Conservation (phyloP, 345 rosid species). For the Conringia planisiliqua region DNA sequence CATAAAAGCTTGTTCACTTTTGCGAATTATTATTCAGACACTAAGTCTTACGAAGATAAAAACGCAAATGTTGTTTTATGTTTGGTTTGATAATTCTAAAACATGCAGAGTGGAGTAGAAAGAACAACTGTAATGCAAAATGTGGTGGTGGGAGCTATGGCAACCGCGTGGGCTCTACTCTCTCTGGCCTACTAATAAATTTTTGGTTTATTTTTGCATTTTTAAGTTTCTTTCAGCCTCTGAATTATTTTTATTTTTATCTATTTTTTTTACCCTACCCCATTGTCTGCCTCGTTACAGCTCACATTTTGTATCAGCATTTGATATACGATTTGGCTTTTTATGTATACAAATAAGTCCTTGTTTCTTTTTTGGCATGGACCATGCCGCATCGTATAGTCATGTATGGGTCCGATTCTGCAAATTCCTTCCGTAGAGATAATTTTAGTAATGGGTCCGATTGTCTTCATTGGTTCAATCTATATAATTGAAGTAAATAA, state of each 20-base stretch:
- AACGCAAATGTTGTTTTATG: not conserved
- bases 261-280: not conserved
- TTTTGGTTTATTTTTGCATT: not conserved
- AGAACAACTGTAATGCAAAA: conserved; percentile 22
- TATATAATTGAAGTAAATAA: too few species aligned
- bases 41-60: not conserved
- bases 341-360: not conserved
- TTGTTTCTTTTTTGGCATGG: not conserved
- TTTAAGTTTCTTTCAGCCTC: not conserved
- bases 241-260: not conserved
- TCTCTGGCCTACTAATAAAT: conserved; percentile 39
- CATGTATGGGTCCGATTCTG: not conserved
- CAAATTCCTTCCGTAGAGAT: not conserved
- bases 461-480: not conserved
- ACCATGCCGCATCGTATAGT: not conserved
- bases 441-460: not conserved
- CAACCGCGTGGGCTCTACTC: conserved; percentile 37
- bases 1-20: not conserved
- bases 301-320: conserved; percentile 6
- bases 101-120: conserved; percentile 53
- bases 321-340: not conserved
- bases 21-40: not conserved
- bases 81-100: not conserved
- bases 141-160: conserved; percentile 36
- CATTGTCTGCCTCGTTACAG: not conserved